Percentiles rank a stretch among this genome's conserved stretches.
These are phyloP conservation scores for Coemansia sp. DNA, from an alignment of 192 early-diverging fungal genomes.

Conservation along the genomic window DNA sequence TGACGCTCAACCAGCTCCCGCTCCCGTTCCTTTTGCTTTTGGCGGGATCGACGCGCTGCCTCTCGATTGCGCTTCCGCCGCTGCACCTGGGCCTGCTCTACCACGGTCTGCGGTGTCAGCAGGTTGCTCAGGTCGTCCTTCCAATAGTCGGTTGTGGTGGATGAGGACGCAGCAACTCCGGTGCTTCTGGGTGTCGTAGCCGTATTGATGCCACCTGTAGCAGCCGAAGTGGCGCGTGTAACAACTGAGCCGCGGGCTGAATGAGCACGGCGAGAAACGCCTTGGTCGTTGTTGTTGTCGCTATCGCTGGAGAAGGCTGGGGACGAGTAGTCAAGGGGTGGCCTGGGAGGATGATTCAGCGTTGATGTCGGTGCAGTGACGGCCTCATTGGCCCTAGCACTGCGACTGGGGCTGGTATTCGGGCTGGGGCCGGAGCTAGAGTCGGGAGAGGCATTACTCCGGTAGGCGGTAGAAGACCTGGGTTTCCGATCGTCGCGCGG, in stretches of 20 bases:
- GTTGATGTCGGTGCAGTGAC: neutral
- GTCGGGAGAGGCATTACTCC: neutral
- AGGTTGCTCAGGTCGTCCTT: conserved; percentile 33
- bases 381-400: neutral
- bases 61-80: conserved; percentile 46
- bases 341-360: neutral
- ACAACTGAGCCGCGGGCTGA: neutral
- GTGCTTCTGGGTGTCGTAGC: neutral
- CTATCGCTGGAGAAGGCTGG: conserved; percentile 9
- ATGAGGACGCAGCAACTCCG: neutral
- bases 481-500: neutral
- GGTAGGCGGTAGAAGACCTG: neutral
- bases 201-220: neutral
- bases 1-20: conserved; percentile 32
- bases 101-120: conserved; percentile 33
- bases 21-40: conserved; percentile 35
- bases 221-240: neutral
- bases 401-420: neutral
- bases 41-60: conserved; percentile 43
- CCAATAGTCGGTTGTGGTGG: conserved; percentile 11
- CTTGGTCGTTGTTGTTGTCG: conserved; percentile 2
- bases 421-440: neutral
- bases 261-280: neutral
- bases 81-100: conserved; percentile 33
- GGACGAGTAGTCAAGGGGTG: neutral